phyloP scores from a whole-genome alignment of 345 rosid species.

The Gynandropsis gynandra region DNA sequence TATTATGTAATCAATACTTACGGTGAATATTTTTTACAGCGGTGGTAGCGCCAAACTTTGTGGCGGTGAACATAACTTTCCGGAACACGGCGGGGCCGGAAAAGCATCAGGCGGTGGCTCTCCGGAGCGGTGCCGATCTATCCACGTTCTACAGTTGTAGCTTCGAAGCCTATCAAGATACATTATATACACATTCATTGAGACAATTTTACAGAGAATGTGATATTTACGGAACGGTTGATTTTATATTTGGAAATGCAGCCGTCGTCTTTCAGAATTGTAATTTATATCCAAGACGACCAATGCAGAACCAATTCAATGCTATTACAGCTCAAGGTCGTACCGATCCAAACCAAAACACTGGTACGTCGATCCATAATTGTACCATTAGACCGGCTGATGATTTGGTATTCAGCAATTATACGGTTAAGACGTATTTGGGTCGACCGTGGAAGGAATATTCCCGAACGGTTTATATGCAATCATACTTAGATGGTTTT shows the following conservation, averaged over 20 bases:
- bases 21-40: slow-evolving; percentile 35
- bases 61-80: slow-evolving; percentile 69
- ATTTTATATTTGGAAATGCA: slow-evolving; percentile 88
- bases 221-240: slow-evolving; percentile 83
- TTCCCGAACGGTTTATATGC: slow-evolving; percentile 64
- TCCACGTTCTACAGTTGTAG: slow-evolving; percentile 79
- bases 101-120: slow-evolving; percentile 86
- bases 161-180: slow-evolving; percentile 85
- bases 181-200: slow-evolving; percentile 71
- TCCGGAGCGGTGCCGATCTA: slow-evolving; percentile 71
- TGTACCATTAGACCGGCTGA: slow-evolving; percentile 52
- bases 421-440: slow-evolving; percentile 44
- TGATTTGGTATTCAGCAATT: slow-evolving; percentile 47
- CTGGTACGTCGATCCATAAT: slow-evolving; percentile 69
- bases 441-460: slow-evolving; percentile 96
- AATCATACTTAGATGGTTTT: slow-evolving; percentile 38
- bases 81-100: slow-evolving; percentile 85
- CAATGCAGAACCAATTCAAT: slow-evolving; percentile 70
- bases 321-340: slow-evolving; percentile 93
- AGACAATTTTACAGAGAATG: slow-evolving; percentile 88
- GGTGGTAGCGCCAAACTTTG: slow-evolving; percentile 71
- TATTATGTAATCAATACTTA: too few species aligned
- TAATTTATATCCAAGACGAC: slow-evolving; percentile 63
- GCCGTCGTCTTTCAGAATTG: slow-evolving; percentile 77
- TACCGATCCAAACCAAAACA: slow-evolving; percentile 78